Evolutionary conservation across 1,139 yeast genomes (phyloP), one percentile per base, ranked within the genome.

Genomic region (Lodderomyces parapsilosis): DNA sequence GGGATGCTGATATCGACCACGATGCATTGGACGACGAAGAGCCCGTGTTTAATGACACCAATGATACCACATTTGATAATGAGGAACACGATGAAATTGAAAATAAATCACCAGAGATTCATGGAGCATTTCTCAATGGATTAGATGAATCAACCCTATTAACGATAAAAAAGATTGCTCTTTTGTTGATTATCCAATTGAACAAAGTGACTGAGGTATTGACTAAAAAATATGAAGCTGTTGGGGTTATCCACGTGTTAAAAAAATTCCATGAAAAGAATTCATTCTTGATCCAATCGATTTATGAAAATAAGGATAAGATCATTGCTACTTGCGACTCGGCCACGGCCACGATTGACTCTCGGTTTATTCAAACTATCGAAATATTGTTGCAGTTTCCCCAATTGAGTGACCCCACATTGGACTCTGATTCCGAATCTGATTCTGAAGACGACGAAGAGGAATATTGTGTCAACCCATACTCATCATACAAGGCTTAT

Each of bases 151-250:
- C 60, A 6, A 57, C 83, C 2, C 49, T 79, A n/a, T 59, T 62
- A 31, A 62, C 63, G 39, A 62, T 81, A 13, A 65, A 78, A 46
- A 69, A 69, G 46, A 60, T 78, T 23, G 64, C 78, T 3, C 51
- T 78, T 20, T 62, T 77, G 64, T 62, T 81, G 45, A 59, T 77
- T 37, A 63, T 70, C 42, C 74, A 75, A 34, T 65, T 80, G 37
- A 56, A 69, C 41, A 65, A 67, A 43, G 76, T 78, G 24, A 76
- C 85, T 2, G 83, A 80, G 44, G 82, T 80, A 3, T 62, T 81
- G 36, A 61, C 74, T 25, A 76, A 76, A 49, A 81, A 81, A 56
- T 78, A 80, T 54, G 70, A 75, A 43, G 58, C 54, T 8, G 57
- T 70, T 36, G 77, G 78, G 2, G 77, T 70, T 7, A 63, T 68